These are phyloP conservation scores for Zygosaccharomyces pseudobailii DNA, from an alignment of 1,139 yeast genomes.

Conservation along the genomic window DNA sequence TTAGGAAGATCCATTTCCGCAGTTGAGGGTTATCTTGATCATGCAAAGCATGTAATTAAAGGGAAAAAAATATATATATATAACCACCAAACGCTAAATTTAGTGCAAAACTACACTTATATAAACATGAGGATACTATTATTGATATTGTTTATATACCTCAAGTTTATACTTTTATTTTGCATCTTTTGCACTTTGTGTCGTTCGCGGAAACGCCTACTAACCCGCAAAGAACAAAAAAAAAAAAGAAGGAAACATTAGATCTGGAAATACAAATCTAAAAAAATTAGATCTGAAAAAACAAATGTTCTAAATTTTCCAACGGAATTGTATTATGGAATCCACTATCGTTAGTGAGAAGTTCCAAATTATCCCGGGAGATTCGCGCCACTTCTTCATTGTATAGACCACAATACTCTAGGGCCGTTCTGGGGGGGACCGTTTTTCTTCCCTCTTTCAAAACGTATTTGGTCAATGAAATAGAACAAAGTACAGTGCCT, in stretches of 20 bases:
- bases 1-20: constrained; percentile 8
- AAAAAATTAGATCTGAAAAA: no score
- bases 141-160: background rate
- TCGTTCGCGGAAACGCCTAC: background rate
- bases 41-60: background rate
- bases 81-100: background rate
- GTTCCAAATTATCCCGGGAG: constrained; percentile 37
- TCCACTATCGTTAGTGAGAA: constrained; percentile 25
- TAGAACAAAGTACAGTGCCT: constrained; percentile 46
- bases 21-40: background rate
- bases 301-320: constrained; percentile 18
- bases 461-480: constrained; percentile 73
- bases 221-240: background rate
- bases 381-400: constrained; percentile 46
- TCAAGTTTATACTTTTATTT: background rate
- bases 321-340: constrained; percentile 29
- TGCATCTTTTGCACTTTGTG: background rate
- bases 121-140: background rate
- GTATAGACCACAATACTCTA: constrained; percentile 54
- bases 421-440: constrained; percentile 56
- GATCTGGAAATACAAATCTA: constrained; percentile 10
- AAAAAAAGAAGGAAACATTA: background rate
- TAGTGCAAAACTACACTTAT: background rate
- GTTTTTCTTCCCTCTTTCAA: constrained; percentile 71
- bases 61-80: background rate